These are phyloP conservation scores for Thermothielavioides terrestris DNA, from an alignment of 495 filamentous ascomycete species.

Conservation along the genomic window DNA sequence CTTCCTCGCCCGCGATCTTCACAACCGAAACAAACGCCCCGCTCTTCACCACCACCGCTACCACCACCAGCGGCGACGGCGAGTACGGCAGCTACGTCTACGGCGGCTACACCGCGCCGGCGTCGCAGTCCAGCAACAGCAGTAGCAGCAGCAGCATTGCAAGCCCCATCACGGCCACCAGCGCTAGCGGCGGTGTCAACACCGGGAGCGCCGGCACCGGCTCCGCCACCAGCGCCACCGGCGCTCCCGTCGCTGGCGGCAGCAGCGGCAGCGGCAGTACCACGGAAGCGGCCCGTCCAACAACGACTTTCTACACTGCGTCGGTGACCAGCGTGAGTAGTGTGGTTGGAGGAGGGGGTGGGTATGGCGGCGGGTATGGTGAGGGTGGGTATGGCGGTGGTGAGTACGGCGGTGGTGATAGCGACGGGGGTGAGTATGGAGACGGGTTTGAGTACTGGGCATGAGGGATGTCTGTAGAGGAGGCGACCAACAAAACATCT, in stretches of 20 bases:
- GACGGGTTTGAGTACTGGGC: no score
- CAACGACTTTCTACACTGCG: not conserved
- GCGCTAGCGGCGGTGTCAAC: not conserved
- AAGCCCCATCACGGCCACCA: not conserved
- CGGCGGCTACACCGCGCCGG: not conserved
- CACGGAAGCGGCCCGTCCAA: not conserved
- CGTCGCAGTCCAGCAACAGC: not conserved
- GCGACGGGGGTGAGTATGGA: not conserved
- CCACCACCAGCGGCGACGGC: not conserved
- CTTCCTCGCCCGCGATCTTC: not conserved
- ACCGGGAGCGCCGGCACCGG: not conserved
- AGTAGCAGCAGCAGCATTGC: not conserved
- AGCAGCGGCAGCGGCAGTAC: not conserved
- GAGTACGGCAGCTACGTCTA: conserved; percentile 6
- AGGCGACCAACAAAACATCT: no score
- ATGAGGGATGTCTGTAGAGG: no score
- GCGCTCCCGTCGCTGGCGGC: not conserved
- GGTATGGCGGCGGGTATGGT: not conserved
- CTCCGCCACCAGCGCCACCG: not conserved
- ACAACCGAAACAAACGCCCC: conserved; percentile 5
- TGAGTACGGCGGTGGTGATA: not conserved
- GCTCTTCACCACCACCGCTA: not conserved
- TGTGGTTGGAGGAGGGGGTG: no score
- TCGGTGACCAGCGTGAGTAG: no score
- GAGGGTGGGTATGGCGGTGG: not conserved